Base-by-base conservation (phyloP, 2,329 filamentous ascomycete genomes). In the Monosporascus sp. region DNA sequence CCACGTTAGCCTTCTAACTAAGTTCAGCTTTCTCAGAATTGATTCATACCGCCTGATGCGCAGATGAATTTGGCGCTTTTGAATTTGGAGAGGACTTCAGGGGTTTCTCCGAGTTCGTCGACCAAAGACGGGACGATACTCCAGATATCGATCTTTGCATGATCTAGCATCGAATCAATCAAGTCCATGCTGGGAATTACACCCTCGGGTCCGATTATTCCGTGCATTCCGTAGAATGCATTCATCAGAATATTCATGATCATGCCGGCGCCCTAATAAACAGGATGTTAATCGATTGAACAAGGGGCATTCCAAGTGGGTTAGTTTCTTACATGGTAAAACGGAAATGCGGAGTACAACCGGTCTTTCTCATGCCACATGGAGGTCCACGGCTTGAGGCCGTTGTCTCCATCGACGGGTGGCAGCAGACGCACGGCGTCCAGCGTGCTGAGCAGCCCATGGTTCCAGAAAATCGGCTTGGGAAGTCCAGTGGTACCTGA, bases 401-500 rank as follows among this genome's bases (percentile, higher is more conserved):
- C 61, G 7, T 47, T 52, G 27, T 67, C 63, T 0, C 70, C 70
- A 1, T 70, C 61, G 0, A 58, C 57, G 8, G 63, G 60, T 0
- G 70, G 68, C 0, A 74, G 60, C 2, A 71, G 54, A 9, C 67
- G 61, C 2, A 72, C 58, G 0, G 69, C 68, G 57, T 76, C 72
- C 61, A 72, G 64, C 0, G 69, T 68, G 1, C 62, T 61, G 14
- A 72, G 48, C 24, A 64, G 56, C 9, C 57, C 62, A 54, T 76
- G 67, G 4, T 68, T 65, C 58, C 65, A 64, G 1, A 59, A 49
- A n/a, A 75, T 69, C 0, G 70, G 71, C 49, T 75, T 75, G 1
- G 72, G 72, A 0, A 72, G 52, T 2, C 74, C 73, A 2, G 73
- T 76, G 1, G 69, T 67, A 2, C 74, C 74, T 3, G 71, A 75